Conservation (phyloP, 768 basidiomycete species). For the Chalciporus piperatus region DNA sequence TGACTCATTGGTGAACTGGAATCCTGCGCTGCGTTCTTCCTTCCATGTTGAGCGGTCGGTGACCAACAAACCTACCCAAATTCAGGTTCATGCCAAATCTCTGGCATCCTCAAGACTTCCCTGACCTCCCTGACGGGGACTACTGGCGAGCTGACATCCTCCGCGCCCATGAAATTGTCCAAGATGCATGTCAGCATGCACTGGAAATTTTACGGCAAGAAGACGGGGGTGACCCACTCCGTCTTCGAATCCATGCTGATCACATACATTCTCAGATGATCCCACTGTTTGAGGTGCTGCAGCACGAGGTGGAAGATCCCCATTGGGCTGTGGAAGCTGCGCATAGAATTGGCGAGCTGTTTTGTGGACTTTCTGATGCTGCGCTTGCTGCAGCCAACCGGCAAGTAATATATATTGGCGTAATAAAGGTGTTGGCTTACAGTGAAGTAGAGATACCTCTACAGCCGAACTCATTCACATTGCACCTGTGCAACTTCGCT, state of each 20-base stretch:
- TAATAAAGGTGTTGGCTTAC: no score
- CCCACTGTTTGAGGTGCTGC: slow-evolving; percentile 12
- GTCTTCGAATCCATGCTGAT: slow-evolving; percentile 16
- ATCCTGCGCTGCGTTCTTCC: no score
- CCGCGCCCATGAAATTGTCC: slow-evolving; percentile 9
- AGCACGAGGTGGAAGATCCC: slow-evolving; percentile 1
- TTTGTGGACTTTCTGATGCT: no score
- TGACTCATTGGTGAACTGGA: no score
- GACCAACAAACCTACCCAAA: background rate
- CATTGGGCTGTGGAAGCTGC: background rate
- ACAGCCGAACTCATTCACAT: no score
- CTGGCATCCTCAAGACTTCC: slow-evolving; percentile 4
- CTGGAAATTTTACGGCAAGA: slow-evolving; percentile 5
- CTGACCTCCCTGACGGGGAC: slow-evolving; percentile 5
- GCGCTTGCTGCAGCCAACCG: no score
- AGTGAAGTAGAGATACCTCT: no score
- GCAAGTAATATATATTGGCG: no score
- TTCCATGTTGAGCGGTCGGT: no score
- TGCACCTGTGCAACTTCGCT: no score
- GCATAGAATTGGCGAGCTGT: background rate
- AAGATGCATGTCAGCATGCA: slow-evolving; percentile 7
- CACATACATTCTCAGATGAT: slow-evolving; percentile 4
- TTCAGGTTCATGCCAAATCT: background rate
- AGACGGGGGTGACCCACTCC: slow-evolving; percentile 7
- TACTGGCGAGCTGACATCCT: slow-evolving; percentile 10